Base-by-base conservation (phyloP, 352 stramenopile genomes). In the Pythium apleroticum region DNA sequence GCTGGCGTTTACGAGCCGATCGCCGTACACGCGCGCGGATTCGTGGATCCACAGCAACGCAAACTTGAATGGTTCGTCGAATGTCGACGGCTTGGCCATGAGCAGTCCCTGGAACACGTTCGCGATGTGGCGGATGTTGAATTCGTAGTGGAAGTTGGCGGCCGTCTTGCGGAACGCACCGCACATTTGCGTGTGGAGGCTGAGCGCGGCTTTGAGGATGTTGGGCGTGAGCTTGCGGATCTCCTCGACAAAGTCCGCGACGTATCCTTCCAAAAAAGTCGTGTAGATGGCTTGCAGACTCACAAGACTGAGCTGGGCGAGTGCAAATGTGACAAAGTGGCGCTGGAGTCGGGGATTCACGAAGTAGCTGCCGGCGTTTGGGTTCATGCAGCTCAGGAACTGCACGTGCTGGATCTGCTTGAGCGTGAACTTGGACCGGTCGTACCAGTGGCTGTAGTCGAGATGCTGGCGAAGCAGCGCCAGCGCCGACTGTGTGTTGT, bases 81-180 rank as follows among this genome's bases (percentile, higher is more conserved):
- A 94, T 3, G 68, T 86, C 7, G 84, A 74, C 20, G 93, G 88
- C 41, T 92, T 89, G 9, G 90, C 89, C 56, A 98, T 88, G 9
- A 98, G 68, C 25, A 98, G 59, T 7, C 95, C 96, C 72, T 98
- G 95, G 57, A 99, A 98, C 4, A 99, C 90, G 60, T 97, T 98
- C 9, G 84, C 89, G 3, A 99, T 73, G 69, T 99, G 91, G 9
- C 96, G 88, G 56, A 98, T 98, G 71, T 98, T 98, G 71, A 98
- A 99, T 57, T 99, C 94, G 68, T 98, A 99, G 72, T 99, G 96
- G 61, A 98, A 99, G 52, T 99, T 98, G 6, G 84, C 80, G 0
- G 96, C 96, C 0, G 94, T 98, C 72, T 98, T 98, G 11, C 91
- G 77, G 68, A 98, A 96, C 2, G 81, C 86, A 10, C 69, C 62